These are phyloP conservation scores for Allium fistulosum DNA, from an alignment of 106 monocot species.

Conservation along the genomic window DNA sequence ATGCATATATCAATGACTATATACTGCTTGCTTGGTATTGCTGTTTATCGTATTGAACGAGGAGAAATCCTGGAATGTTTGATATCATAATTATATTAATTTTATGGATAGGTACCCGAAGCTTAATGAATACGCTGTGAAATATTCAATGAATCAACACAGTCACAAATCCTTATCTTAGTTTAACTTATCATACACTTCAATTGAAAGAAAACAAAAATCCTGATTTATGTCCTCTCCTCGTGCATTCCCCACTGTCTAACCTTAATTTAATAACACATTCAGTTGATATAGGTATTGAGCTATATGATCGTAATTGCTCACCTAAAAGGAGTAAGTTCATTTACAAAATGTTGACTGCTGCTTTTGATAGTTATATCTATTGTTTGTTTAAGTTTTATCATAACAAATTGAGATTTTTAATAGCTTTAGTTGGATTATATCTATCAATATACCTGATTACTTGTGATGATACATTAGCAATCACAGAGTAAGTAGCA, in stretches of 20 bases:
- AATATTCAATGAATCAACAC: background rate
- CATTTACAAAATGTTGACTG: constrained; percentile 7
- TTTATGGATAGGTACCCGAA: background rate
- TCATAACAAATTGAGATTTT: constrained; percentile 6
- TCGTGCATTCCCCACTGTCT: constrained; percentile 1
- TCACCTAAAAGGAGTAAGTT: constrained; percentile 10
- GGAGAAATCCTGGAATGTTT: too few species aligned
- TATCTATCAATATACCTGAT: constrained; percentile 6
- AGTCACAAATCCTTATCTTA: constrained; percentile 5
- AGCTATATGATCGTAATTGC: constrained; percentile 9
- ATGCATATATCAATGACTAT: background rate
- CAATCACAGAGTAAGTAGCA: background rate
- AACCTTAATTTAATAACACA: constrained; percentile 3
- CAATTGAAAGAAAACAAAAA: background rate
- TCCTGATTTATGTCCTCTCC: background rate
- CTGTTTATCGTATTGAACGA: too few species aligned
- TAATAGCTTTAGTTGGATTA: background rate
- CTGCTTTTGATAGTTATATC: background rate
- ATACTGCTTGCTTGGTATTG: too few species aligned
- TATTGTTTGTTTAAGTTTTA: constrained; percentile 8
- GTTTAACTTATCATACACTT: constrained; percentile 9
- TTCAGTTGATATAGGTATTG: constrained; percentile 3
- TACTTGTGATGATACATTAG: constrained; percentile 5
- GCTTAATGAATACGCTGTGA: constrained; percentile 1
- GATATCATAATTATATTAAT: background rate